Evolutionary conservation across 2,329 filamentous ascomycete species (phyloP), one percentile per base, ranked within the genome.

Genomic region (Knoxdaviesia capensis): DNA sequence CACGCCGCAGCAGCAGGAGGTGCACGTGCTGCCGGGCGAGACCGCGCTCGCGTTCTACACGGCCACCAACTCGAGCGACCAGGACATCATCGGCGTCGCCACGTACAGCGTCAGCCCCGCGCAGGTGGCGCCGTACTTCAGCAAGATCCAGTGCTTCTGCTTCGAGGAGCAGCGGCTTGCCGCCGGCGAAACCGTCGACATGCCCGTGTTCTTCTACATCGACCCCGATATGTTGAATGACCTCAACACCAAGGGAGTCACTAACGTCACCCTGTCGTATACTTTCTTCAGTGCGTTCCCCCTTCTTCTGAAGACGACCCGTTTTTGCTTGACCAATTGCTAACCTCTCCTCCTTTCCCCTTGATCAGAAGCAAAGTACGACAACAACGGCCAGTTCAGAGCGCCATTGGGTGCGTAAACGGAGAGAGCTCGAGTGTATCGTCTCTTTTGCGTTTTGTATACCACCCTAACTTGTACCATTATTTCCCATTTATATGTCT

Each of bases 191-290:
- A 90, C 86, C 38, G 90, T 98, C 42, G 90, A 98, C 59, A 98
- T 98, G 92, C 92, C 90, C 0, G 92, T 98, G 1, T 98, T 98
- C 61, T 98, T 98, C 63, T 98, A 96, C 60, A 81, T 98, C 49
- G 90, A 98, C 55, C 90, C 90, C 1, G 90, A 96, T 55, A 79
- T 98, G 63, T 69, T 88, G 45, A 87, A 81, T 51, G 90, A 98
- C 59, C 65, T 88, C 41, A 87, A 81, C 48, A 96, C 94, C 88
- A 83, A 73, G 60, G 82, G 81, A 0, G 84, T 98, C 47, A 85
- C 94, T 63, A 94, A 87, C 2, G 86, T 98, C 43, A 98, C 90
- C 33, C 60, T 98, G 54, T 93, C 80, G 51, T 98, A 98, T 63
- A 98, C 90, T 0, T 98, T 98, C 58, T 98, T 98, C 59, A 98